A percentile compares a stretch with the other conserved stretches of the same genome.
Evolutionary conservation across 2,329 filamentous ascomycete genomes (phyloP).

Genomic region (Xylariaceae sp.): DNA sequence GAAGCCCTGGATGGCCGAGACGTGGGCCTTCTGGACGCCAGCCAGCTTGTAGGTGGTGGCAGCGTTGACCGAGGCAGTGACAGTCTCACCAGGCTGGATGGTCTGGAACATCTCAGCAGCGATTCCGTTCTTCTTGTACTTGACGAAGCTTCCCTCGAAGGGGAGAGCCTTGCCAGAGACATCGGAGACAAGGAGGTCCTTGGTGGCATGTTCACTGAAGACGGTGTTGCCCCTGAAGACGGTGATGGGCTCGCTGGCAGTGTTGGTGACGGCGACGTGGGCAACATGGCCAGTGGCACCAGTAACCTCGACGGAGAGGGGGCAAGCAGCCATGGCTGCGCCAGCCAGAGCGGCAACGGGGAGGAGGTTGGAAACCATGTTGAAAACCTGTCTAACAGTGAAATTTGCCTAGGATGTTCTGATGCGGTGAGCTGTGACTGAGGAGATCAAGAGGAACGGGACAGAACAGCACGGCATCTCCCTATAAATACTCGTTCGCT

Average conservation of each 20-base stretch:
- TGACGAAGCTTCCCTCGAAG: slow-evolving; percentile 17
- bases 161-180: slow-evolving; percentile 15
- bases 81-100: slow-evolving; percentile 18
- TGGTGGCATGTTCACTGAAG: slow-evolving; percentile 16
- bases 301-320: slow-evolving; percentile 18
- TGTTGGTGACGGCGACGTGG: slow-evolving; percentile 18
- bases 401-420: slow-evolving; percentile 3
- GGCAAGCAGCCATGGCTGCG: slow-evolving; percentile 19
- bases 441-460: not conserved
- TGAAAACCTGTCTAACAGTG: slow-evolving; percentile 4
- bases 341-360: slow-evolving; percentile 17
- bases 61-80: slow-evolving; percentile 14
- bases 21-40: slow-evolving; percentile 11
- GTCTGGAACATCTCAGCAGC: slow-evolving; percentile 18
- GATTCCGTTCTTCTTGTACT: slow-evolving; percentile 13
- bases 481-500: slow-evolving; percentile 11
- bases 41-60: slow-evolving; percentile 16
- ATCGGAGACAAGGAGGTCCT: slow-evolving; percentile 16
- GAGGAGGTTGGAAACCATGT: slow-evolving; percentile 18
- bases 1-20: slow-evolving; percentile 19
- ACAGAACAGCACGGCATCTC: not conserved
- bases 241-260: slow-evolving; percentile 15
- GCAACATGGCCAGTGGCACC: slow-evolving; percentile 12
- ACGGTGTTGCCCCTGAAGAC: slow-evolving; percentile 21
- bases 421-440: slow-evolving; percentile 3